These are phyloP conservation scores for Curvularia lunata DNA, from an alignment of 2,329 filamentous ascomycete genomes.

Conservation along the genomic window DNA sequence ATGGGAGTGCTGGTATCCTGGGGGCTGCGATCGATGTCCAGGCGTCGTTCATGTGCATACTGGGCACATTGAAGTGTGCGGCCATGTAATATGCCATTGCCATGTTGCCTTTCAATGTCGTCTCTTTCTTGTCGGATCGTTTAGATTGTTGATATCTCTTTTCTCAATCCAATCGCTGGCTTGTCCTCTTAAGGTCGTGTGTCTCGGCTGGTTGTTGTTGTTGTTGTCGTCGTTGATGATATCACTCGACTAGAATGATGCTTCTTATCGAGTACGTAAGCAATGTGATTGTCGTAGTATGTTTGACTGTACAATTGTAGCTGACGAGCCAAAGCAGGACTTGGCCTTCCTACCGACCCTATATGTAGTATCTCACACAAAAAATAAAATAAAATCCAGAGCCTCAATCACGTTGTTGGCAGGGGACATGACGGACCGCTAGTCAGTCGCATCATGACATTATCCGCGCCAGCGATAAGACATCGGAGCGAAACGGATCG, in stretches of 20 bases:
- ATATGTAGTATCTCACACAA: slow-evolving; percentile 2
- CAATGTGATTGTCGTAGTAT: neutral
- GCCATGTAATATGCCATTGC: slow-evolving; percentile 30
- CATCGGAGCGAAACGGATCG: slow-evolving; percentile 17
- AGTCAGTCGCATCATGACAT: slow-evolving; percentile 17
- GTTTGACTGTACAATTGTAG: slow-evolving; percentile 1
- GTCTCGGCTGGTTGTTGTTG: neutral
- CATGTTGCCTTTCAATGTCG: slow-evolving; percentile 11
- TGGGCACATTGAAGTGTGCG: slow-evolving; percentile 27
- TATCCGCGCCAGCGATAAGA: slow-evolving; percentile 17
- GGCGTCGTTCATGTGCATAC: slow-evolving; percentile 1
- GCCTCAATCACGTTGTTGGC: slow-evolving; percentile 25
- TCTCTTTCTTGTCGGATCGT: neutral
- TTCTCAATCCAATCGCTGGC: neutral
- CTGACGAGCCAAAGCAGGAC: neutral
- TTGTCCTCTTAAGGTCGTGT: neutral
- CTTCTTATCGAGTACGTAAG: neutral
- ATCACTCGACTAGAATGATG: neutral
- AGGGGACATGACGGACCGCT: neutral
- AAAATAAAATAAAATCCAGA: slow-evolving; percentile 3
- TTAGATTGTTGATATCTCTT: neutral
- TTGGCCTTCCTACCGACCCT: neutral
- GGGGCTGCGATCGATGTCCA: neutral
- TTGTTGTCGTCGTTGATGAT: slow-evolving; percentile 2
- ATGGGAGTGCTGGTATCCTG: neutral